phyloP scores from a whole-genome alignment of 306 rosid genomes.

The Pueraria montana region DNA sequence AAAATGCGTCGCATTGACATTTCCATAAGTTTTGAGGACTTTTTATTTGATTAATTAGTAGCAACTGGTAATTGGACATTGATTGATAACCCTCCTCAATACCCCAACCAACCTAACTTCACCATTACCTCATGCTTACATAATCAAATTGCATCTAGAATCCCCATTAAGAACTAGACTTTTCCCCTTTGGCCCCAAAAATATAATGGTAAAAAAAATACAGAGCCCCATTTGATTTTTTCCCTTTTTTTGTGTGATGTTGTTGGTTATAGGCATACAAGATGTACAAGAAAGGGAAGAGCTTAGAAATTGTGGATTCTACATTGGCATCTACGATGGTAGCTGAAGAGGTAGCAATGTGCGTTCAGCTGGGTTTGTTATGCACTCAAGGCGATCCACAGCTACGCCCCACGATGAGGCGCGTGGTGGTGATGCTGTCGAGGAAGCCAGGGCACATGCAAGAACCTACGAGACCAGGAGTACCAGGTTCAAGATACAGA shows the following conservation, averaged over 20 bases:
- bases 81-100: slow-evolving; percentile 10
- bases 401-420: slow-evolving; percentile 81
- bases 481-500: slow-evolving; percentile 76
- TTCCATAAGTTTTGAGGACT: neutral
- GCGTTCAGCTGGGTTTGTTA: slow-evolving; percentile 54
- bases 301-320: slow-evolving; percentile 80
- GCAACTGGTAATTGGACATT: neutral
- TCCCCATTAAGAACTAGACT: too few relatives aligned
- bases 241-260: too few relatives aligned
- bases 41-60: slow-evolving; percentile 16
- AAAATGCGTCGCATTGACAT: slow-evolving; percentile 16
- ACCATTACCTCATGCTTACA: slow-evolving; percentile 1
- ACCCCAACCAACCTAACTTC: neutral
- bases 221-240: neutral
- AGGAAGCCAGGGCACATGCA: slow-evolving; percentile 75
- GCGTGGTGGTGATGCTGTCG: slow-evolving; percentile 79
- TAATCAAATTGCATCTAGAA: neutral
- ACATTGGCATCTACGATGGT: slow-evolving; percentile 59
- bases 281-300: slow-evolving; percentile 81
- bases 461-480: slow-evolving; percentile 82
- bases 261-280: slow-evolving; percentile 75
- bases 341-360: slow-evolving; percentile 74
- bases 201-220: too few relatives aligned
- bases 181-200: too few relatives aligned
- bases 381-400: slow-evolving; percentile 77